A percentile compares a stretch with the other conserved stretches of the same genome.
Evolutionary conservation across 2,329 filamentous ascomycete genomes (phyloP).

Genomic region (Microcyclospora tardicrescens): DNA sequence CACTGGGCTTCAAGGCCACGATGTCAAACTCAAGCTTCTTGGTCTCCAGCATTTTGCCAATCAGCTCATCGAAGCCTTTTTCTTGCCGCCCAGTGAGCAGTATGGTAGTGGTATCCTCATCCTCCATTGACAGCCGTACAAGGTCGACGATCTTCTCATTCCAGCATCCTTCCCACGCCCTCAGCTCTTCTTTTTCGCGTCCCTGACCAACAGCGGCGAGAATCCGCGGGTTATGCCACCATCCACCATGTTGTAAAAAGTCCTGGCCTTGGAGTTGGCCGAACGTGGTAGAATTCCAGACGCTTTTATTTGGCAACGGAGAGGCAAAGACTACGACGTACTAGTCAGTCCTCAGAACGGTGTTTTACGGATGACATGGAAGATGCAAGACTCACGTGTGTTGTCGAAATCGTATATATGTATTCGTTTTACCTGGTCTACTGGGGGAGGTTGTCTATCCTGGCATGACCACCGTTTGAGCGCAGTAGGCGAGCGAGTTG

Average conservation of each 20-base stretch:
- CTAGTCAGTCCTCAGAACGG: slow-evolving; percentile 11
- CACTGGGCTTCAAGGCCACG: slow-evolving; percentile 71
- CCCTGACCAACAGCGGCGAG: slow-evolving; percentile 78
- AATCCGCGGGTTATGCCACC: slow-evolving; percentile 91
- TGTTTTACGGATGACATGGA: not conserved
- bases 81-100: slow-evolving; percentile 80
- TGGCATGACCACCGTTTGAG: slow-evolving; percentile 75
- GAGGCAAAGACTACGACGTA: slow-evolving; percentile 63
- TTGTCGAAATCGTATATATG: slow-evolving; percentile 99
- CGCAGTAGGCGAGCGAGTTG: slow-evolving; percentile 50
- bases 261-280: slow-evolving; percentile 65
- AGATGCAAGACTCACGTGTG: slow-evolving; percentile 48
- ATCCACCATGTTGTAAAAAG: slow-evolving; percentile 62
- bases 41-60: slow-evolving; percentile 67
- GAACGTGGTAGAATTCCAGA: slow-evolving; percentile 73
- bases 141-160: slow-evolving; percentile 77
- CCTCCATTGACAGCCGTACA: slow-evolving; percentile 65
- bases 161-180: slow-evolving; percentile 90
- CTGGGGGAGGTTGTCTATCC: slow-evolving; percentile 56
- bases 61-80: slow-evolving; percentile 58
- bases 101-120: slow-evolving; percentile 73
- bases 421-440: slow-evolving; percentile 59
- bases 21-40: slow-evolving; percentile 79
- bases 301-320: slow-evolving; percentile 71
- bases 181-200: slow-evolving; percentile 63